These are phyloP conservation scores for Trypanosoma lewisi DNA, from an alignment of 208 protist species.

Conservation along the genomic window DNA sequence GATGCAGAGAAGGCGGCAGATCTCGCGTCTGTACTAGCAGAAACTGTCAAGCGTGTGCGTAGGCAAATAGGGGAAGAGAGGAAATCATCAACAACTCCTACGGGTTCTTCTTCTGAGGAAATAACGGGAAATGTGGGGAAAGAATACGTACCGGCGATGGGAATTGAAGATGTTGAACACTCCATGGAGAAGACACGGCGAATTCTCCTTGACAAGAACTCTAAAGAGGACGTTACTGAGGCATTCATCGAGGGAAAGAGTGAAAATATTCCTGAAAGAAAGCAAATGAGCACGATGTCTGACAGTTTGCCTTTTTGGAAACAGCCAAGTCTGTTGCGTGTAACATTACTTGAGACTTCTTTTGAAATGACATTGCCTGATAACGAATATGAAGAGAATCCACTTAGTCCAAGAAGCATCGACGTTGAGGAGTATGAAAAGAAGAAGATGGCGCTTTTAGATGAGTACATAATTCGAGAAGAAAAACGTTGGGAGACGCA, in stretches of 20 bases:
- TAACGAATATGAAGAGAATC: conserved; percentile 27
- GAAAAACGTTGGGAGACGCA: conserved; percentile 60
- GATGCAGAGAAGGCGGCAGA: conserved; percentile 62
- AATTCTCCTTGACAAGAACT: not conserved
- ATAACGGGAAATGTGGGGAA: not conserved
- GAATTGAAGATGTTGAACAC: conserved; percentile 13
- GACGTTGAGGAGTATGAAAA: conserved; percentile 47
- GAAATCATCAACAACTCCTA: not conserved
- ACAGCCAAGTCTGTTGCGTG: conserved; percentile 39
- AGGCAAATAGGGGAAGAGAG: not conserved
- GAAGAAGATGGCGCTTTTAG: conserved; percentile 53
- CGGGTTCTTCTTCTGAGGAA: not conserved
- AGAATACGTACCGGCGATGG: not conserved
- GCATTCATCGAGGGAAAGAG: conserved; percentile 21
- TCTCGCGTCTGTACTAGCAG: conserved; percentile 58
- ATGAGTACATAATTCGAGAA: conserved; percentile 68
- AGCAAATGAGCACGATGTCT: not conserved
- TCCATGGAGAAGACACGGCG: conserved; percentile 7
- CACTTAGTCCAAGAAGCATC: conserved; percentile 34
- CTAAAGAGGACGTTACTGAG: conserved; percentile 27
- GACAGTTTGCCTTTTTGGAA: conserved; percentile 47
- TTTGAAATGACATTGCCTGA: conserved; percentile 71
- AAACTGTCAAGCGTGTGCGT: conserved; percentile 35
- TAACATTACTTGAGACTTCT: conserved; percentile 76
- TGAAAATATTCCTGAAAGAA: not conserved